phyloP scores from a whole-genome alignment of 768 basidiomycete genomes.

The Lentinus tigrinus region DNA sequence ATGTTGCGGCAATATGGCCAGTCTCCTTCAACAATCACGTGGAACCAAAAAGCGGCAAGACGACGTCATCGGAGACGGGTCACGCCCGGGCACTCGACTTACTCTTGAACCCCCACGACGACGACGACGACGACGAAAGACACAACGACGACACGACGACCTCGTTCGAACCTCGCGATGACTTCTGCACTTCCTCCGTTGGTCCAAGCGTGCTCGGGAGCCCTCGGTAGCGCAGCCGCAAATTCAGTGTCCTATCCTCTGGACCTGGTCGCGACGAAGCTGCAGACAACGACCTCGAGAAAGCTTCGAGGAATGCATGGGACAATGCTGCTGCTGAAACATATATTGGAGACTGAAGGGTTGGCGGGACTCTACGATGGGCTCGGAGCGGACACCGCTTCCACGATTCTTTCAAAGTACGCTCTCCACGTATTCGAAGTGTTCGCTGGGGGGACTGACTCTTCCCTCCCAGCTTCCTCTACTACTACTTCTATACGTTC shows the following conservation, averaged over 20 bases:
- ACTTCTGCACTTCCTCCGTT: conserved; percentile 59
- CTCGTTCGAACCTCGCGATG: conserved; percentile 32
- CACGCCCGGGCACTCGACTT: background rate
- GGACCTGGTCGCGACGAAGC: conserved; percentile 53
- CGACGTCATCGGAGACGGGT: background rate
- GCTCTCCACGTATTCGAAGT: no score
- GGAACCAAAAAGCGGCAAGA: background rate
- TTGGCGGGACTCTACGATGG: conserved; percentile 50
- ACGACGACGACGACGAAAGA: background rate
- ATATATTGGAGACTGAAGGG: conserved; percentile 41
- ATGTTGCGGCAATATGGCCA: no score
- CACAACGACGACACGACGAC: background rate
- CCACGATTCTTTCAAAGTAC: conserved; percentile 54
- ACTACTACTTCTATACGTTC: conserved; percentile 58
- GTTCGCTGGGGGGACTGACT: no score
- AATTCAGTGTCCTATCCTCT: conserved; percentile 57
- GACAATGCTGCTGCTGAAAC: conserved; percentile 32
- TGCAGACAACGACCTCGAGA: conserved; percentile 30
- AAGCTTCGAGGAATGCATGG: conserved; percentile 30
- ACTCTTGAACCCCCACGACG: background rate
- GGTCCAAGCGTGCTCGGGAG: conserved; percentile 57
- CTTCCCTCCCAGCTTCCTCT: conserved; percentile 48
- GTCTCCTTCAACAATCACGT: background rate
- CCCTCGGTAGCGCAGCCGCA: conserved; percentile 53
- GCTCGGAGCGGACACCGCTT: conserved; percentile 48